Conservation (phyloP, 164 flowering plant genomes). For the Magnolia changhungtana region DNA sequence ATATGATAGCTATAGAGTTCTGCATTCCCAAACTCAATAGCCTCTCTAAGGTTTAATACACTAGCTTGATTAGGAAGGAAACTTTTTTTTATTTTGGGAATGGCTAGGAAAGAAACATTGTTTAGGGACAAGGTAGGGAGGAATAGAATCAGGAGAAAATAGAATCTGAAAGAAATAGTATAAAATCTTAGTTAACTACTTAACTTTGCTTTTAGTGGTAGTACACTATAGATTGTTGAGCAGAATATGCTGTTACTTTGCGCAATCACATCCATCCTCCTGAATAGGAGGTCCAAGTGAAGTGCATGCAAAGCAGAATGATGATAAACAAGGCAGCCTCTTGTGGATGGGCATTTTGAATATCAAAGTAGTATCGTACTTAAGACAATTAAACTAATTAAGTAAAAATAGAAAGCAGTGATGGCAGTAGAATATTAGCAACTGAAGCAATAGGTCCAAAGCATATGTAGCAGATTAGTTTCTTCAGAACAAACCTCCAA, state of each 20-base stretch:
- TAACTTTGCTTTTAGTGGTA: too few relatives aligned
- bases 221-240: too few relatives aligned
- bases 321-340: too few relatives aligned
- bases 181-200: too few relatives aligned
- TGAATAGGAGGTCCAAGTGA: too few relatives aligned
- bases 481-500: constrained; percentile 51
- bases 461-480: not conserved
- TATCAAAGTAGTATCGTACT: not conserved
- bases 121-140: too few relatives aligned
- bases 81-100: too few relatives aligned
- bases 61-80: not conserved
- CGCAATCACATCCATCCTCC: too few relatives aligned
- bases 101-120: not conserved
- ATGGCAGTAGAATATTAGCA: not conserved
- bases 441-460: not conserved
- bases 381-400: not conserved
- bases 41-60: not conserved
- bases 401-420: not conserved
- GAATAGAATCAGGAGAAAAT: not conserved
- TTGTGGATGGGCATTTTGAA: not conserved
- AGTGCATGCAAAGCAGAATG: too few relatives aligned
- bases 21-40: not conserved
- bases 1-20: too few relatives aligned
- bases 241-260: too few relatives aligned
- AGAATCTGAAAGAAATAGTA: too few relatives aligned